Conservation (phyloP, 164 flowering plant species). For the Magnolia kwangsiensis region DNA sequence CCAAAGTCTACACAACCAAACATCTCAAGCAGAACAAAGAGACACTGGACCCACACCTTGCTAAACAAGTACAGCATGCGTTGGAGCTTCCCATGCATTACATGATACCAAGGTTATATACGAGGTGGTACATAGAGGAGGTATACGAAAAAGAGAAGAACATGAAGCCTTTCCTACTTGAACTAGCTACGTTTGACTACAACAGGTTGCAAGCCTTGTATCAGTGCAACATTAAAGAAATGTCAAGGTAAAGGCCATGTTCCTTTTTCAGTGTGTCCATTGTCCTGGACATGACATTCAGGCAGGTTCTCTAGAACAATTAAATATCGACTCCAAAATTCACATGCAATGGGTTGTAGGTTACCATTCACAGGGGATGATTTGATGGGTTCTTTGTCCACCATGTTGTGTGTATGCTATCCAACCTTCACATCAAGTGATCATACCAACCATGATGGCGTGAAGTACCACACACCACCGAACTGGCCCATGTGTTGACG, state of each 20-base stretch:
- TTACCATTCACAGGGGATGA: too few species aligned
- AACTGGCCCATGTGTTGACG: too few species aligned
- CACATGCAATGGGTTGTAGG: too few species aligned
- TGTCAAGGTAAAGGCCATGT: constrained; percentile 29
- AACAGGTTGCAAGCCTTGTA: constrained; percentile 29
- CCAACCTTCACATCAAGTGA: too few species aligned
- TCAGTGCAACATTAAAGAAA: constrained; percentile 28
- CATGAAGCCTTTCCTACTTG: constrained; percentile 19
- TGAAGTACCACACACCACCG: too few species aligned
- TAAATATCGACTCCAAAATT: too few species aligned
- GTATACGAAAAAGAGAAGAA: constrained; percentile 3
- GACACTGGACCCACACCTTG: background rate
- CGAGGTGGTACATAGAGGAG: constrained; percentile 16
- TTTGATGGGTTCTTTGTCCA: too few species aligned
- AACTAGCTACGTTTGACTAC: constrained; percentile 40
- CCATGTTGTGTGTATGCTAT: too few species aligned
- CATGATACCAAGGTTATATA: constrained; percentile 33
- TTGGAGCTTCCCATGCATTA: constrained; percentile 39
- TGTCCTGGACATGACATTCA: background rate
- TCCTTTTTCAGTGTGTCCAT: background rate
- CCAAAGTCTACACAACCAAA: constrained; percentile 22
- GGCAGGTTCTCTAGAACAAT: too few species aligned
- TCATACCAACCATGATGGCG: too few species aligned
- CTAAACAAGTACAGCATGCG: constrained; percentile 20
- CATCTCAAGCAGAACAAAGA: constrained; percentile 15